phyloP scores from a whole-genome alignment of 176 grass and related monocot genomes.

The Olyra latifolia region DNA sequence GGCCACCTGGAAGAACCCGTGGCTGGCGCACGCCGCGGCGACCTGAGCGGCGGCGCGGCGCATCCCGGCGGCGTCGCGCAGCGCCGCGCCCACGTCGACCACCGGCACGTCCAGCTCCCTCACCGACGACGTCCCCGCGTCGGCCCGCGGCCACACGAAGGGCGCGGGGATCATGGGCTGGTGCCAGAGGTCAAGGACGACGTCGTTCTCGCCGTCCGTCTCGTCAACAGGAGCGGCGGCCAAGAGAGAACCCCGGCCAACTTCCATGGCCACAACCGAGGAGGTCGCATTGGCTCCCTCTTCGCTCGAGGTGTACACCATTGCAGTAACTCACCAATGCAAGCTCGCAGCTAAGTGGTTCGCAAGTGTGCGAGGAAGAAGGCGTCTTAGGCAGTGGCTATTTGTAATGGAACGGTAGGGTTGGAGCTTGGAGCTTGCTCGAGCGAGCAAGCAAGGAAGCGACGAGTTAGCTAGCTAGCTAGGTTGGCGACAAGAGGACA shows the following conservation, averaged over 20 bases:
- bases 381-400: not conserved
- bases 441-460: too few species aligned
- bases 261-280: not conserved
- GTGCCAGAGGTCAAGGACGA: conserved; percentile 24
- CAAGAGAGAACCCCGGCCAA: not conserved
- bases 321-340: not conserved
- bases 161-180: conserved; percentile 52
- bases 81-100: conserved; percentile 50
- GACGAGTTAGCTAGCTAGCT: not conserved
- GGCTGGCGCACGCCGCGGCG: conserved; percentile 44
- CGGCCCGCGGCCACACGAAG: conserved; percentile 58
- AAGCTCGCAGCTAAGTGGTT: not conserved
- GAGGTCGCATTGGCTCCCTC: not conserved
- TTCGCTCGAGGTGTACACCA: conserved; percentile 10
- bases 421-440: not conserved
- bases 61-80: conserved; percentile 26
- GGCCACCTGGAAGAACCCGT: conserved; percentile 74
- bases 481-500: not conserved
- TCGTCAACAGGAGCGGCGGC: not conserved
- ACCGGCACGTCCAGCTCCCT: conserved; percentile 52
- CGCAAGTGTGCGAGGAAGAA: not conserved
- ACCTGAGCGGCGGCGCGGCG: conserved; percentile 29
- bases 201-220: not conserved
- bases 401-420: not conserved
- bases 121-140: conserved; percentile 23